These are phyloP conservation scores for Linnemannia exigua DNA, from an alignment of 192 early-diverging fungal species.

Conservation along the genomic window DNA sequence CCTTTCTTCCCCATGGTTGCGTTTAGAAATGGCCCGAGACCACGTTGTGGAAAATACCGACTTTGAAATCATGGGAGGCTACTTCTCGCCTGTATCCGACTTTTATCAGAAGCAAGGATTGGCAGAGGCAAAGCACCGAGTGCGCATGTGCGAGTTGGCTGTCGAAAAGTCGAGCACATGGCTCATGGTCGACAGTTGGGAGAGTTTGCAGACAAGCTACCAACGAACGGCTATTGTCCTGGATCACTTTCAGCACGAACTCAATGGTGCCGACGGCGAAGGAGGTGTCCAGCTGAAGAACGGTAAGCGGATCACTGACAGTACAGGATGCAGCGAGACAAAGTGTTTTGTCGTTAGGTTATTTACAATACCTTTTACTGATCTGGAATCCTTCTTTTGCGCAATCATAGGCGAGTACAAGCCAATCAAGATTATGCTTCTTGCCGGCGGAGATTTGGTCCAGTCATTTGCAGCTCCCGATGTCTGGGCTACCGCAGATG, in stretches of 20 bases:
- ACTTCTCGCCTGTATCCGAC: conserved; percentile 97
- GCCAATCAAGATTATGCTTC: conserved; percentile 88
- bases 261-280: conserved; percentile 80
- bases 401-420: conserved; percentile 61
- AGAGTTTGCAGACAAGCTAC: conserved; percentile 83
- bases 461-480: conserved; percentile 94
- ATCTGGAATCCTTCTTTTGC: background rate
- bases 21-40: conserved; percentile 94
- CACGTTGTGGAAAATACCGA: conserved; percentile 77
- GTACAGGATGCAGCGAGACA: background rate
- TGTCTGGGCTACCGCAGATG: conserved; percentile 91
- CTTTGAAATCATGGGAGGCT: conserved; percentile 94
- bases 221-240: conserved; percentile 90
- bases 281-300: conserved; percentile 75
- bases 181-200: conserved; percentile 98
- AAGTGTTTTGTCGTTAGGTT: background rate
- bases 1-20: background rate
- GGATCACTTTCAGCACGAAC: conserved; percentile 93
- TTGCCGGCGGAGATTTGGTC: conserved; percentile 98
- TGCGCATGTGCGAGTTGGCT: conserved; percentile 94
- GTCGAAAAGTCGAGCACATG: conserved; percentile 87
- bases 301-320: conserved; percentile 55
- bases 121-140: conserved; percentile 87
- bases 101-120: conserved; percentile 95
- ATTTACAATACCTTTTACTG: background rate